These are phyloP conservation scores for Bretschneidera sinensis DNA, from an alignment of 345 rosid species.

Conservation along the genomic window DNA sequence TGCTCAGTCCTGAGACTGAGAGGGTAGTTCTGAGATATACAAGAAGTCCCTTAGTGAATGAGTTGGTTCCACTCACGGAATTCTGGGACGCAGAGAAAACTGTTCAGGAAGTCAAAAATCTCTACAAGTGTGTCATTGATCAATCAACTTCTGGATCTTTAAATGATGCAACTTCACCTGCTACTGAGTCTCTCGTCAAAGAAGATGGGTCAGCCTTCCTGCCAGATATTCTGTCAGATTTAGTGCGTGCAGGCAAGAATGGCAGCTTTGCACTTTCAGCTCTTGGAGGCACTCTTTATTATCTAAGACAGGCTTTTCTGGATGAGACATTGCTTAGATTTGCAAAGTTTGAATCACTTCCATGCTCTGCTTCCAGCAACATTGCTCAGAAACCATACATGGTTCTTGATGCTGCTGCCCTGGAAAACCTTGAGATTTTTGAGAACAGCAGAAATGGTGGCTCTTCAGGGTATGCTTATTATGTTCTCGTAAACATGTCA, in stretches of 20 bases:
- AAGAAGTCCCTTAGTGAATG: constrained; percentile 80
- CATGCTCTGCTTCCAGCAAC: constrained; percentile 50
- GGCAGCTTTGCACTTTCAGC: constrained; percentile 80
- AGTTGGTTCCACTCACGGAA: constrained; percentile 64
- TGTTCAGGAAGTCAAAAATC: constrained; percentile 44
- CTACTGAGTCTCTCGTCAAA: constrained; percentile 18
- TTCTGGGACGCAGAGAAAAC: constrained; percentile 95
- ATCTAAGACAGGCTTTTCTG: constrained; percentile 83
- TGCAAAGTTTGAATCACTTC: constrained; percentile 83
- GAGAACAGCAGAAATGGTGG: constrained; percentile 91
- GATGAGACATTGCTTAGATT: constrained; percentile 85
- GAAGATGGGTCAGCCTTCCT: constrained; percentile 35
- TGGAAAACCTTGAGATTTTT: constrained; percentile 96
- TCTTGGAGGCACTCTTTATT: constrained; percentile 89
- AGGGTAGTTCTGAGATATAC: constrained; percentile 71
- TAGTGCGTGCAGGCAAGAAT: constrained; percentile 49
- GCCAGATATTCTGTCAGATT: constrained; percentile 52
- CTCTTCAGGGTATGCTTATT: constrained; percentile 58
- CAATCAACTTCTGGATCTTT: constrained; percentile 36
- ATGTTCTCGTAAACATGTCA: constrained; percentile 11
- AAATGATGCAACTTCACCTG: constrained; percentile 25
- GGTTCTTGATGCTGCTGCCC: constrained; percentile 95
- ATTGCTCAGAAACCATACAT: constrained; percentile 64
- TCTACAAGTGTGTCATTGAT: constrained; percentile 39
- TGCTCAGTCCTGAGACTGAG: constrained; percentile 73